phyloP scores from a whole-genome alignment of 1,139 yeast species.

The Suhomyces panamericanus region DNA sequence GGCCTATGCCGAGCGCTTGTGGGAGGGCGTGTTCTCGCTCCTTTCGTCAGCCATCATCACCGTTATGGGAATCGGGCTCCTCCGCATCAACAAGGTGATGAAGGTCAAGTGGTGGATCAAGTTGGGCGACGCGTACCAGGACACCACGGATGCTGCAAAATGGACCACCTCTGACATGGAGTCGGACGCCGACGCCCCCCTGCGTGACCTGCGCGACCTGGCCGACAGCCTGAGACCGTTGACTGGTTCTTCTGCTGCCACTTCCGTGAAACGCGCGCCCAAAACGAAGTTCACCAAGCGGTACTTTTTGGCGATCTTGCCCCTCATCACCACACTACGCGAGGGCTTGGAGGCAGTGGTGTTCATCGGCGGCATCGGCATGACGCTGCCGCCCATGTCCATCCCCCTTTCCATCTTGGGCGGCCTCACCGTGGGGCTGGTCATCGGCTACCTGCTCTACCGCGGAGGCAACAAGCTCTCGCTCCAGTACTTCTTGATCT shows the following conservation, averaged over 20 bases:
- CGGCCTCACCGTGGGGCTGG: slow-evolving; percentile 37
- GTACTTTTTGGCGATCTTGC: slow-evolving; percentile 43
- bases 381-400: slow-evolving; percentile 39
- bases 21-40: slow-evolving; percentile 90
- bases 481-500: slow-evolving; percentile 41
- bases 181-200: background rate
- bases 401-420: slow-evolving; percentile 39
- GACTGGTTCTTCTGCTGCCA: slow-evolving; percentile 3
- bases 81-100: slow-evolving; percentile 66
- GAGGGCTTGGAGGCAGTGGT: slow-evolving; percentile 53
- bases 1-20: slow-evolving; percentile 78
- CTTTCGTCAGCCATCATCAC: slow-evolving; percentile 81
- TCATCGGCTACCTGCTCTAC: slow-evolving; percentile 39
- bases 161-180: background rate
- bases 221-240: slow-evolving; percentile 17
- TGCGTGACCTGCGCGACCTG: slow-evolving; percentile 14
- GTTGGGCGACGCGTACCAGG: slow-evolving; percentile 41
- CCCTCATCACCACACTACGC: slow-evolving; percentile 48
- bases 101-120: slow-evolving; percentile 52
- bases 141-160: slow-evolving; percentile 6
- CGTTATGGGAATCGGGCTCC: slow-evolving; percentile 83
- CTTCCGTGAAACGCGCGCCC: background rate
- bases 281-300: slow-evolving; percentile 27
- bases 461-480: slow-evolving; percentile 46
- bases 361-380: slow-evolving; percentile 49